phyloP scores from a whole-genome alignment of 257 asterid genomes.

The Plectranthus barbatus region DNA sequence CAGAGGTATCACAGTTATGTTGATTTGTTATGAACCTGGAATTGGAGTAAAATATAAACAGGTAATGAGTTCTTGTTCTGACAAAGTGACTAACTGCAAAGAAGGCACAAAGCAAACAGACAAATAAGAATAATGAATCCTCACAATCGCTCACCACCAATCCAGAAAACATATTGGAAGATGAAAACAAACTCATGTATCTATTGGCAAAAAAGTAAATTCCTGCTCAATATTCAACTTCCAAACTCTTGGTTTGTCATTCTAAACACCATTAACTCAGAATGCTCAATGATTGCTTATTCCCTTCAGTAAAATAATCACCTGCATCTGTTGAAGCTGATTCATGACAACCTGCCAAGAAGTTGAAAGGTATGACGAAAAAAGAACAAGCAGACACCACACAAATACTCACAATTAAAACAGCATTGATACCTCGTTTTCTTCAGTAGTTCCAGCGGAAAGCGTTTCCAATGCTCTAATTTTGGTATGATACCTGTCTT shows the following conservation, averaged over 20 bases:
- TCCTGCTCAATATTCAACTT: too few relatives aligned
- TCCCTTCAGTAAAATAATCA: slow-evolving; percentile 17
- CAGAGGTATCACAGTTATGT: neutral
- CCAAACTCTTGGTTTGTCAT: too few relatives aligned
- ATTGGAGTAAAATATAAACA: neutral
- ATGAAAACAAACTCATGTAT: neutral
- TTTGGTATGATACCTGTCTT: slow-evolving; percentile 60
- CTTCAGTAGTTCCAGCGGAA: slow-evolving; percentile 70
- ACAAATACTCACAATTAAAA: neutral
- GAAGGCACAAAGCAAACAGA: neutral
- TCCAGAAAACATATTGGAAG: too few relatives aligned
- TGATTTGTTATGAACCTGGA: neutral
- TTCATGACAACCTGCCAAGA: slow-evolving; percentile 53
- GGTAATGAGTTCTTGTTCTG: neutral
- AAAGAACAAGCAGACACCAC: neutral
- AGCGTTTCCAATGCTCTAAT: slow-evolving; percentile 76
- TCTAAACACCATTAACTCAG: too few relatives aligned
- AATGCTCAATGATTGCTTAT: neutral
- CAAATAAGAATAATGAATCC: too few relatives aligned
- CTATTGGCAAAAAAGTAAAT: neutral
- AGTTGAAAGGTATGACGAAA: slow-evolving; percentile 2
- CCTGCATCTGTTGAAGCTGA: slow-evolving; percentile 44
- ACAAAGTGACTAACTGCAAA: slow-evolving; percentile 1
- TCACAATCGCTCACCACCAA: too few relatives aligned
- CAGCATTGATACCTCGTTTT: slow-evolving; percentile 55